phyloP scores from a whole-genome alignment of 2,329 filamentous ascomycete species.

The Arthrobotrys sphaeroides region DNA sequence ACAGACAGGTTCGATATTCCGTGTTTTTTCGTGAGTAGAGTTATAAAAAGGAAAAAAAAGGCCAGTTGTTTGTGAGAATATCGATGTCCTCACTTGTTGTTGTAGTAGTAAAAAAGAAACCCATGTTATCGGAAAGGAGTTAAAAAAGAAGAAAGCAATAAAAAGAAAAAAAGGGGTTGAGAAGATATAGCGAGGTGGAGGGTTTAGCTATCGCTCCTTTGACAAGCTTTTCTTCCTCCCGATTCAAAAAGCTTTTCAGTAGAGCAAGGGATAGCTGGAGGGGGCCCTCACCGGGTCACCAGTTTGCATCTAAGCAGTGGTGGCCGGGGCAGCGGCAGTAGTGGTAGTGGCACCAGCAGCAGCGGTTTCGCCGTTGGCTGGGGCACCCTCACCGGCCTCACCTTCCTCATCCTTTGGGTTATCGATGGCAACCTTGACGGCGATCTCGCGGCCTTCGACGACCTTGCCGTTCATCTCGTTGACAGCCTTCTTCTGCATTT shows the following conservation, averaged over 20 bases:
- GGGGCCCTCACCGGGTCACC: conserved; percentile 49
- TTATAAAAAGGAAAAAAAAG: conserved; percentile 9
- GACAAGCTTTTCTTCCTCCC: conserved; percentile 6
- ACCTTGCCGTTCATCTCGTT: conserved; percentile 99
- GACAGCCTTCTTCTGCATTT: conserved; percentile 96
- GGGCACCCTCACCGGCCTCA: conserved; percentile 60
- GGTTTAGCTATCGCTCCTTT: background rate
- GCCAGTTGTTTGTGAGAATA: conserved; percentile 19
- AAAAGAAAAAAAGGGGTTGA: conserved; percentile 20
- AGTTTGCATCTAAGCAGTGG: conserved; percentile 58
- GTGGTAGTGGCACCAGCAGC: conserved; percentile 58
- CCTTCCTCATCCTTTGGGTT: conserved; percentile 89
- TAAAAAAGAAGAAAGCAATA: conserved; percentile 27
- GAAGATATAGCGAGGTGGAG: background rate
- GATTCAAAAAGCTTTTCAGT: background rate
- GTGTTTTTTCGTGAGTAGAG: conserved; percentile 39
- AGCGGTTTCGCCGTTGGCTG: conserved; percentile 52
- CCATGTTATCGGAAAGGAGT: conserved; percentile 46
- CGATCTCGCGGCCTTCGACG: conserved; percentile 97
- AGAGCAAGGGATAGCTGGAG: background rate
- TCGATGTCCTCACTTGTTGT: conserved; percentile 53
- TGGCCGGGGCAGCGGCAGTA: conserved; percentile 57
- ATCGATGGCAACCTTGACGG: conserved; percentile 99
- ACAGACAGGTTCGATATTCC: conserved; percentile 53
- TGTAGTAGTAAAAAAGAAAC: conserved; percentile 19